A percentile compares a stretch with the other conserved stretches of the same genome.
Conservation (phyloP, 257 asterid genomes). For the Sherardia arvensis region DNA sequence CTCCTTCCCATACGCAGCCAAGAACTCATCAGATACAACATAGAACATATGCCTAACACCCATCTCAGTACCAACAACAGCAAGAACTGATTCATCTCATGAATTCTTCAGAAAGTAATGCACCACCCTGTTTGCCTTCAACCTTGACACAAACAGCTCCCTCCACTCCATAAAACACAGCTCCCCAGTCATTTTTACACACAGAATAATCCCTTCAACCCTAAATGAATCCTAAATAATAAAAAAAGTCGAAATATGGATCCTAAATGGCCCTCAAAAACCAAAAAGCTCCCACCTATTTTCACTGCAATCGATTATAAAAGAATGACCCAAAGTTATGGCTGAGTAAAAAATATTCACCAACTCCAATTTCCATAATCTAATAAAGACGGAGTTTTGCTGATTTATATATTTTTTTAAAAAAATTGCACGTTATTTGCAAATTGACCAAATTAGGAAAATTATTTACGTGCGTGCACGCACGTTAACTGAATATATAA, state of each 20-base stretch:
- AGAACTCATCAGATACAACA: conserved; percentile 88
- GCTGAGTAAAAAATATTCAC: too few relatives aligned
- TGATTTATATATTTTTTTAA: too few relatives aligned
- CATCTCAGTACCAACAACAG: conserved; percentile 97
- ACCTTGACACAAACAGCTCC: conserved; percentile 81
- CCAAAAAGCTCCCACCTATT: too few relatives aligned
- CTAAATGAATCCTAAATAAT: conserved; percentile 20
- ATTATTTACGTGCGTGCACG: too few relatives aligned
- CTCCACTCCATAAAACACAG: conserved; percentile 92
- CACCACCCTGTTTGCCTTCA: conserved; percentile 90
- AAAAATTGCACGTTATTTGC: too few relatives aligned
- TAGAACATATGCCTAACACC: conserved; percentile 98
- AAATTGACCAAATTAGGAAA: too few relatives aligned
- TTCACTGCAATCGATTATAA: too few relatives aligned
- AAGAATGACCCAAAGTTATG: too few relatives aligned
- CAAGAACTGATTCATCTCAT: conserved; percentile 73
- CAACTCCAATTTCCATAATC: too few relatives aligned
- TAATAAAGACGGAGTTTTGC: too few relatives aligned
- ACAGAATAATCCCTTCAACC: conserved; percentile 12
- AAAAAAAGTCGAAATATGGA: conserved; percentile 18
- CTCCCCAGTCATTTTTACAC: conserved; percentile 47
- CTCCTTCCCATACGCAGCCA: conserved; percentile 60
- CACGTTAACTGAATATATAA: too few relatives aligned
- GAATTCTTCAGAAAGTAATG: conserved; percentile 85
- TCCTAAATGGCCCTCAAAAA: conserved; percentile 26